These are phyloP conservation scores for Bacidia rubella DNA, from an alignment of 495 filamentous ascomycete genomes.

Conservation along the genomic window DNA sequence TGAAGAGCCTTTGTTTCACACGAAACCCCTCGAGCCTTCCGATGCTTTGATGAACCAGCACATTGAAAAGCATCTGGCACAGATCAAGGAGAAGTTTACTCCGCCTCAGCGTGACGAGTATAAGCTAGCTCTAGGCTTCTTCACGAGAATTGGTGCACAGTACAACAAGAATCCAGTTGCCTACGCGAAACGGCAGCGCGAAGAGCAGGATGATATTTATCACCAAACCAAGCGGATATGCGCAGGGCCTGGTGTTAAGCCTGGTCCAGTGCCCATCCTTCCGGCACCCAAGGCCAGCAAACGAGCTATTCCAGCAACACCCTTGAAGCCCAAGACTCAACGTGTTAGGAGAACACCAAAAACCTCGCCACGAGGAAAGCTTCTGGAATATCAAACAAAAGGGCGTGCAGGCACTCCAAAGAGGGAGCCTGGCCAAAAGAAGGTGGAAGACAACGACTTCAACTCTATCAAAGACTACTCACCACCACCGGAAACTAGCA, in stretches of 20 bases:
- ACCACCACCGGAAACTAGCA: conserved; percentile 59
- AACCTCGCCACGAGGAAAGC: conserved; percentile 22
- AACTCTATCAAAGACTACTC: conserved; percentile 61
- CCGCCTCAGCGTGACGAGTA: conserved; percentile 62
- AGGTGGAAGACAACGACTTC: conserved; percentile 80
- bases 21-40: conserved; percentile 30
- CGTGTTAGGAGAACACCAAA: conserved; percentile 35
- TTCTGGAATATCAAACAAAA: conserved; percentile 31
- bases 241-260: conserved; percentile 14
- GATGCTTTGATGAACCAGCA: conserved; percentile 50
- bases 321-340: conserved; percentile 19
- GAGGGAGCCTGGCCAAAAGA: conserved; percentile 35
- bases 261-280: conserved; percentile 12
- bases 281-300: conserved; percentile 24
- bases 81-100: conserved; percentile 40
- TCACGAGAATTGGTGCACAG: conserved; percentile 36
- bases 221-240: conserved; percentile 29
- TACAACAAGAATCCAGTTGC: conserved; percentile 43
- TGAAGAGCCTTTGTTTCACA: conserved; percentile 41
- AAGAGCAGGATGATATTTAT: conserved; percentile 41
- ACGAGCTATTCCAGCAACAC: conserved; percentile 14
- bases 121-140: conserved; percentile 49
- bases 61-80: conserved; percentile 46
- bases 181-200: conserved; percentile 52
- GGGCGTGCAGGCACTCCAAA: conserved; percentile 27